phyloP scores from a whole-genome alignment of 2,329 filamentous ascomycete genomes.

The Hypoxylon sp. region DNA sequence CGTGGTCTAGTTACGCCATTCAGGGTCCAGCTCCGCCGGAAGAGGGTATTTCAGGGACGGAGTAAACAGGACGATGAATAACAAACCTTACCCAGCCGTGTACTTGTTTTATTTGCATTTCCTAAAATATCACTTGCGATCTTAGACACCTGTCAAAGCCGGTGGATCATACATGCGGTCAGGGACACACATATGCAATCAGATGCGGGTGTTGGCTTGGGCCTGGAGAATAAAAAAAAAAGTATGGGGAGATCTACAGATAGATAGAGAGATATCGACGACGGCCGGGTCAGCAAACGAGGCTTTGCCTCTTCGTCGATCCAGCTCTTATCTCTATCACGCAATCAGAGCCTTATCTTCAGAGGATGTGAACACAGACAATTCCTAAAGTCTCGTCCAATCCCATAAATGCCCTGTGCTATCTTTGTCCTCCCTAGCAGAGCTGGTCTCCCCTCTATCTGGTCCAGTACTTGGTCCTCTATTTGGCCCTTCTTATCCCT shows the following conservation, averaged over 20 bases:
- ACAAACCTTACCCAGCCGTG: not conserved
- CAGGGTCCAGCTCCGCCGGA: slow-evolving; percentile 24
- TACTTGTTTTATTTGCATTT: not conserved
- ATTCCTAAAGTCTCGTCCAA: slow-evolving; percentile 21
- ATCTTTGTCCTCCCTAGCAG: slow-evolving; percentile 9
- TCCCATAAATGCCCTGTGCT: slow-evolving; percentile 21
- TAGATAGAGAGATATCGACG: slow-evolving; percentile 28
- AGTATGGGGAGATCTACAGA: not conserved
- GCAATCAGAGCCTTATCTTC: slow-evolving; percentile 39
- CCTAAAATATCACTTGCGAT: slow-evolving; percentile 10
- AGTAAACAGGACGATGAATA: not conserved
- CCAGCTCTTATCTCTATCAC: slow-evolving; percentile 39
- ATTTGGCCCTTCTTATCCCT: too few species aligned
- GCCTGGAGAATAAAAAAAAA: not conserved
- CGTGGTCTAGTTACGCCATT: slow-evolving; percentile 35
- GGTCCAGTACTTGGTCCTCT: too few species aligned
- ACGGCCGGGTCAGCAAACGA: slow-evolving; percentile 33
- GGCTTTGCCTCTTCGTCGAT: slow-evolving; percentile 30
- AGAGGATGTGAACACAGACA: slow-evolving; percentile 27
- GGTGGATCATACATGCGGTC: slow-evolving; percentile 13
- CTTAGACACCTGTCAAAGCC: slow-evolving; percentile 24
- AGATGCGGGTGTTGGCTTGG: not conserved
- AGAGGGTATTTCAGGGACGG: too few species aligned
- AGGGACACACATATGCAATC: slow-evolving; percentile 18
- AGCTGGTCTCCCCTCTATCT: not conserved